Percentiles rank a stretch among this genome's conserved stretches.
phyloP scores from a whole-genome alignment of 2,329 filamentous ascomycete species.

The Fonsecaea pedrosoi region DNA sequence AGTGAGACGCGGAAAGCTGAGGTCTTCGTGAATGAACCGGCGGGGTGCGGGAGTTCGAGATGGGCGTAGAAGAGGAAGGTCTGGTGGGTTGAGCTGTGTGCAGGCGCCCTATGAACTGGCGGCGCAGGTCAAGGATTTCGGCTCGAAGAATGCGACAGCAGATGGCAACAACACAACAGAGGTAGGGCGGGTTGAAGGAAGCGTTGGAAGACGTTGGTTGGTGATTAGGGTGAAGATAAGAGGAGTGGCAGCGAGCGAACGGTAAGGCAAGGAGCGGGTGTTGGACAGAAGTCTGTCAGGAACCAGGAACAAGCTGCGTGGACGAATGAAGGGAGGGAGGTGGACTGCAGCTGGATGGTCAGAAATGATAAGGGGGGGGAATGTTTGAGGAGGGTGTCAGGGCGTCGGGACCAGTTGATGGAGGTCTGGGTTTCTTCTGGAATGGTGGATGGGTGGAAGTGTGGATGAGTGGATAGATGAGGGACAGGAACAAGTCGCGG shows the following conservation, averaged over 20 bases:
- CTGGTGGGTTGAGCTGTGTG: constrained; percentile 12
- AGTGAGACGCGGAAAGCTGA: constrained; percentile 19
- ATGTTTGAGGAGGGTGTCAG: constrained; percentile 14
- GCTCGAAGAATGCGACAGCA: constrained; percentile 13
- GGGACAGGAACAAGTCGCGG: background rate
- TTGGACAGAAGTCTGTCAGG: constrained; percentile 27
- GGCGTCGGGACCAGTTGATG: constrained; percentile 5
- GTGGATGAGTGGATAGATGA: constrained; percentile 5
- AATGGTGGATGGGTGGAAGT: constrained; percentile 2
- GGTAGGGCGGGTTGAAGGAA: constrained; percentile 3
- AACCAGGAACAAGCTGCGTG: constrained; percentile 31
- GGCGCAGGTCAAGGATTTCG: constrained; percentile 13
- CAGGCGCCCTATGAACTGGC: constrained; percentile 14
- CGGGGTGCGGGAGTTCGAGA: constrained; percentile 14
- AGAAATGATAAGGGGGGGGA: constrained; percentile 25
- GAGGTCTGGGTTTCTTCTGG: background rate
- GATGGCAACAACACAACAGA: constrained; percentile 15
- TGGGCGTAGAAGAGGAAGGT: constrained; percentile 8
- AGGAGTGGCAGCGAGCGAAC: constrained; percentile 23
- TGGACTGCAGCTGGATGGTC: constrained; percentile 6
- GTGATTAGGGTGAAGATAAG: constrained; percentile 25
- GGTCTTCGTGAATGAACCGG: constrained; percentile 25
- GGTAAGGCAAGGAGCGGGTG: constrained; percentile 21
- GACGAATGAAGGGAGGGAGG: constrained; percentile 28
- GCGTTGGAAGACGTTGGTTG: constrained; percentile 29